Base-by-base conservation (phyloP, 371 early-diverging fungal genomes). In the Smittium mucronatum region DNA sequence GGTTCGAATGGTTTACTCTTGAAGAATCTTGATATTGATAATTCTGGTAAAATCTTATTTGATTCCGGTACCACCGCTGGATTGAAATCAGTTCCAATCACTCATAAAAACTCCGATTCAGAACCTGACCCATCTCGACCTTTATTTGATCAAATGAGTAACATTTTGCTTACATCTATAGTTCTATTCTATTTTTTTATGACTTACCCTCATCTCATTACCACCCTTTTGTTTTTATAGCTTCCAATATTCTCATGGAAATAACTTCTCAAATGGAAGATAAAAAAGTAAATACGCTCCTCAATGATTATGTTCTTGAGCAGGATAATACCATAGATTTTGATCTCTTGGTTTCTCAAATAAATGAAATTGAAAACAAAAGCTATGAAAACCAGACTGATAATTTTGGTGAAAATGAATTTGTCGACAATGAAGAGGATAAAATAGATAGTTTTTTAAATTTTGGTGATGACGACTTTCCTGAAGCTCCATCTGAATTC, bases 1-100 rank as follows among this genome's bases (percentile, higher is more conserved):
- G 97, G 96, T 2, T 94, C 96, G 5, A 87, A 91, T 57, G 95
- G 95, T 1, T 78, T 98, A 36, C 78, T 98, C 57, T 80, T 97
- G 61, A 95, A 93, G 75, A 90, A 93, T 72, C 76, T 97, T 57
- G 80, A 82, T 34, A 81, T 95, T 34, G 88, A 93, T 64, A 81
- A 78, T 2, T 83, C 88, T 8, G 91, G 94, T n/a, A 89, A 86
- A 70, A 89, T 96, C 68, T 89, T 96, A 28, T 97, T 97, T 77
- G 98, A 97, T 78, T 88, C 97, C 15, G 86, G 92, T 32, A 94
- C 93, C 80, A 88, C 90, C 28, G 68, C 63, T 35, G 32, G 68
- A 70, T 47, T 47, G 47, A 11, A 5, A 11, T 47, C 47, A 47
- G 21, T 11, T 21, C 5, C 21, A 11, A 11, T 47, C 47, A 47